phyloP scores from a whole-genome alignment of 495 filamentous ascomycete genomes.

The Penicillium salamii region DNA sequence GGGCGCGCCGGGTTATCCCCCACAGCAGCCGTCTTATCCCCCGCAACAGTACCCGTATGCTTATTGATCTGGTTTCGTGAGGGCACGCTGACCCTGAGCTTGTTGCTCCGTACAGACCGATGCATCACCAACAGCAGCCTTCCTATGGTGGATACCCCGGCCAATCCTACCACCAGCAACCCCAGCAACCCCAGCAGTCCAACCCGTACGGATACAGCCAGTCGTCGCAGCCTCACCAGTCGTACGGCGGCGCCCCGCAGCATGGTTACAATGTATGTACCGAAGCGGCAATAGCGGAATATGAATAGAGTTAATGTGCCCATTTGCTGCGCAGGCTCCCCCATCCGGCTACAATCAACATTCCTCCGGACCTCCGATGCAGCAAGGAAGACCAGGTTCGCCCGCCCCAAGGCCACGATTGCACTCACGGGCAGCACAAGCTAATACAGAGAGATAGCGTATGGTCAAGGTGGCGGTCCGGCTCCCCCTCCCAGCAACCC shows the following conservation, averaged over 20 bases:
- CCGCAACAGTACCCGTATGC: slow-evolving; percentile 38
- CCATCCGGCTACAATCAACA: slow-evolving; percentile 36
- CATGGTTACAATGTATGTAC: slow-evolving; percentile 42
- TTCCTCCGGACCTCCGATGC: slow-evolving; percentile 35
- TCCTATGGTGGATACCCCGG: slow-evolving; percentile 48
- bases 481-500: slow-evolving; percentile 39
- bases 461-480: slow-evolving; percentile 37
- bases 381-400: slow-evolving; percentile 39
- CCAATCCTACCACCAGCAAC: slow-evolving; percentile 45
- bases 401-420: not conserved
- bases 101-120: slow-evolving; percentile 26
- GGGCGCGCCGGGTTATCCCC: slow-evolving; percentile 48
- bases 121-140: slow-evolving; percentile 34
- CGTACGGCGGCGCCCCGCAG: slow-evolving; percentile 38
- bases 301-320: slow-evolving; percentile 13
- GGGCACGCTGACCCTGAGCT: slow-evolving; percentile 4
- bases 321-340: slow-evolving; percentile 19
- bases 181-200: slow-evolving; percentile 28
- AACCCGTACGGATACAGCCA: slow-evolving; percentile 48
- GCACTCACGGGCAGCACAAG: not conserved
- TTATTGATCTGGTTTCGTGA: slow-evolving; percentile 5
- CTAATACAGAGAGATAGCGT: slow-evolving; percentile 13
- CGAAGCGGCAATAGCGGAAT: not conserved
- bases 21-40: slow-evolving; percentile 37
- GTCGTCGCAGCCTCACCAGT: slow-evolving; percentile 38